Conservation (phyloP, 495 filamentous ascomycete genomes). For the Daldinia vernicosa region DNA sequence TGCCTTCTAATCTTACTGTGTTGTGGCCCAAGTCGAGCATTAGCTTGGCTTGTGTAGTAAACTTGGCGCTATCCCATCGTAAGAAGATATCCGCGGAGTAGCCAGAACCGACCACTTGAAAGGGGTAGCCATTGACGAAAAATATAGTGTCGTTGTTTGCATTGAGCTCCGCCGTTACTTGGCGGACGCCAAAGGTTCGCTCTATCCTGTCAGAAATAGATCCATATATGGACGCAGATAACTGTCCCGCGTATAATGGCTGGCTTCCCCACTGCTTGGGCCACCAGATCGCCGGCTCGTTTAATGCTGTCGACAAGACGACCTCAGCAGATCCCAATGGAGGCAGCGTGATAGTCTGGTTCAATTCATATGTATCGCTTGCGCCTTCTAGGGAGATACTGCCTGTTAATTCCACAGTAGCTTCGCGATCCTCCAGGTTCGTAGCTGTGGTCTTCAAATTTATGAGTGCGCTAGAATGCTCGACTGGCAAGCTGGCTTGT, state of each 20-base stretch:
- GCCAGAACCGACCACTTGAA: slow-evolving; percentile 68
- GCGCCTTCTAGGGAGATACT: slow-evolving; percentile 45
- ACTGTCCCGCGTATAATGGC: slow-evolving; percentile 52
- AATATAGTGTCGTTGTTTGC: slow-evolving; percentile 64
- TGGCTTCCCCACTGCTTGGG: slow-evolving; percentile 60
- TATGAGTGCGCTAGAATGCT: slow-evolving; percentile 50
- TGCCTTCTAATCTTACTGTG: slow-evolving; percentile 70
- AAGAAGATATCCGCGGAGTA: slow-evolving; percentile 71
- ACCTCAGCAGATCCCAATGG: slow-evolving; percentile 50
- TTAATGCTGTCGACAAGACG: slow-evolving; percentile 49
- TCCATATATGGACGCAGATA: slow-evolving; percentile 50
- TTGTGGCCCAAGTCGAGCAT: slow-evolving; percentile 69
- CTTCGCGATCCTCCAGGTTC: slow-evolving; percentile 56
- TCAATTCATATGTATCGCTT: slow-evolving; percentile 38
- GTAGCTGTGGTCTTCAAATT: slow-evolving; percentile 57
- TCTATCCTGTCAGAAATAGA: slow-evolving; percentile 55
- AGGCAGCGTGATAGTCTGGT: slow-evolving; percentile 49
- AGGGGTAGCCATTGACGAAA: slow-evolving; percentile 63
- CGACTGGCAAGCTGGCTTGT: slow-evolving; percentile 47
- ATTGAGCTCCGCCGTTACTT: slow-evolving; percentile 62
- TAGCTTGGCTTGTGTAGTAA: slow-evolving; percentile 58
- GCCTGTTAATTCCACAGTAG: slow-evolving; percentile 53
- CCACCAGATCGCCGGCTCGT: slow-evolving; percentile 59
- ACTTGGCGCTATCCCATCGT: slow-evolving; percentile 59
- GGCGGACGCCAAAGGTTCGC: slow-evolving; percentile 63